Conservation (phyloP, 208 protist species). For the Leishmania lainsoni region DNA sequence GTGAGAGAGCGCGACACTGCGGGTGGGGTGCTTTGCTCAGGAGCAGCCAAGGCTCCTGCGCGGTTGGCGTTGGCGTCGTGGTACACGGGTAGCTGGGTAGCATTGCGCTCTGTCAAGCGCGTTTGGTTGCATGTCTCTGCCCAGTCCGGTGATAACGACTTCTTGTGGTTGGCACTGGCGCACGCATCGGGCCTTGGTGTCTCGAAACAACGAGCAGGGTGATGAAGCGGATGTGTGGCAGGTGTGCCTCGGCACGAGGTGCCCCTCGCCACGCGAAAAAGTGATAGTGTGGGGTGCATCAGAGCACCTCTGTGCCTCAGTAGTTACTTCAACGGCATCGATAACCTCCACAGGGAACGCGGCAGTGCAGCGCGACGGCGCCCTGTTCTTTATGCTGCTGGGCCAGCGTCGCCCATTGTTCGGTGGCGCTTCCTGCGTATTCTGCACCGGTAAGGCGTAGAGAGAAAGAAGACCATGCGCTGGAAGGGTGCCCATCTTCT, state of each 20-base stretch:
- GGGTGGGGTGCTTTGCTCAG: background rate
- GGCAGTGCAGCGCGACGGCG: background rate
- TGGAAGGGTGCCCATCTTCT: background rate
- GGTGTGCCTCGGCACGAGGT: background rate
- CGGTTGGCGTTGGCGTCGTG: constrained; percentile 3
- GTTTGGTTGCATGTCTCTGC: background rate
- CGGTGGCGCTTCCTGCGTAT: background rate
- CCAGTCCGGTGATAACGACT: background rate
- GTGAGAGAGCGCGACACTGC: background rate
- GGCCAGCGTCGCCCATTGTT: background rate
- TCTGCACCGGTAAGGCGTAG: background rate
- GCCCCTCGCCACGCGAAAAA: background rate
- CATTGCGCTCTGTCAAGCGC: background rate
- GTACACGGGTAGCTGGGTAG: constrained; percentile 10
- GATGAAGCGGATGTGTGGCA: background rate
- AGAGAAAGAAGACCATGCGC: background rate
- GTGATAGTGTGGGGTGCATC: background rate
- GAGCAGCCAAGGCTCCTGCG: background rate
- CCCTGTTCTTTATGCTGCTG: constrained; percentile 1
- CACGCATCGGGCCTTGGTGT: background rate
- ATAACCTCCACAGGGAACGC: background rate
- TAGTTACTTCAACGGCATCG: background rate
- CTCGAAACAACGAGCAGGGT: background rate
- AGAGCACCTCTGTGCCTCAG: background rate
- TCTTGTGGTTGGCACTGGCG: too few relatives aligned